Evolutionary conservation across 306 rosid species (phyloP).

Genomic region (Inga oerstediana): DNA sequence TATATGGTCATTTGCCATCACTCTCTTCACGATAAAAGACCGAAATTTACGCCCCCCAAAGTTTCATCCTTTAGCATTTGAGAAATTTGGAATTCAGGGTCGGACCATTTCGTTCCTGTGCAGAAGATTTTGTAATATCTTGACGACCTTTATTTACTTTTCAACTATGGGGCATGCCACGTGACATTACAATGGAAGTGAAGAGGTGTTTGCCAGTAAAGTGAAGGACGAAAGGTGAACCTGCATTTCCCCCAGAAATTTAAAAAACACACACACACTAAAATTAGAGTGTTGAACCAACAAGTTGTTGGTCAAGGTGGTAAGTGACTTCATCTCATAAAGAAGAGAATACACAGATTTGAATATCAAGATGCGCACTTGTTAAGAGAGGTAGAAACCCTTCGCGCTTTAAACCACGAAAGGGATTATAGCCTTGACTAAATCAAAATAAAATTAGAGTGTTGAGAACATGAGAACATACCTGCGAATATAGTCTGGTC

Average conservation of each 20-base stretch:
- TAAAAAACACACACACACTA: background rate
- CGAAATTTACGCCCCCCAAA: background rate
- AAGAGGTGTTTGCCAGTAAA: background rate
- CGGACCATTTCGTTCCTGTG: background rate
- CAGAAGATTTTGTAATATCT: background rate
- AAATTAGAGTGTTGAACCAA: too few species aligned
- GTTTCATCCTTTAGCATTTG: background rate
- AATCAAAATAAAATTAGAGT: background rate
- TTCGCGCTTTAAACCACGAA: too few species aligned
- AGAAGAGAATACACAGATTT: too few species aligned
- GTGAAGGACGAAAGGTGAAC: background rate
- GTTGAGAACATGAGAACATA: constrained; percentile 37
- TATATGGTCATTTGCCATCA: background rate
- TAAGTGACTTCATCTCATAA: too few species aligned
- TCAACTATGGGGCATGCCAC: background rate
- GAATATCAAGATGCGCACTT: too few species aligned
- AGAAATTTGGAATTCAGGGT: background rate
- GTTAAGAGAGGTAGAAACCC: too few species aligned
- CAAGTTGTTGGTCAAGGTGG: too few species aligned
- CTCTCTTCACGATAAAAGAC: background rate
- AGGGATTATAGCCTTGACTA: too few species aligned
- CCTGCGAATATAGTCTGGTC: constrained; percentile 82
- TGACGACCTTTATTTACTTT: background rate
- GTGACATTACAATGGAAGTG: background rate
- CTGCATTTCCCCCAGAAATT: background rate